phyloP scores from a whole-genome alignment of 306 rosid genomes.

The Begonia masoniana region DNA sequence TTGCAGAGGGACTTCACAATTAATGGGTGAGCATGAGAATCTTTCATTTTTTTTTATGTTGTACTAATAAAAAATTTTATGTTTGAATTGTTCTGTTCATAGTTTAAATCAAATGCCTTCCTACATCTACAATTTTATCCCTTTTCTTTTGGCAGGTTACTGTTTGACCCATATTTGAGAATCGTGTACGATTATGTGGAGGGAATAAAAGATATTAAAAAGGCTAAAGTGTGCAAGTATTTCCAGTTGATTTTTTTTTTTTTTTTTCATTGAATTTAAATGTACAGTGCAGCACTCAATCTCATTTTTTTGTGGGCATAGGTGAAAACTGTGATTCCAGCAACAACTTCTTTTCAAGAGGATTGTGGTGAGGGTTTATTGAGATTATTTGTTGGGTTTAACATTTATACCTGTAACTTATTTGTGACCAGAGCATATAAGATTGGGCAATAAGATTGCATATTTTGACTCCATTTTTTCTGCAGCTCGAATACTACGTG shows the following conservation, averaged over 20 bases:
- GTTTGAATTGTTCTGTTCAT: neutral
- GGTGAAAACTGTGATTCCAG: slow-evolving; percentile 71
- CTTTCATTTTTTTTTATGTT: slow-evolving; percentile 15
- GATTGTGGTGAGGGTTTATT: slow-evolving; percentile 60
- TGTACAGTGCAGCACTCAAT: too few relatives aligned
- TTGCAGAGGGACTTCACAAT: slow-evolving; percentile 76
- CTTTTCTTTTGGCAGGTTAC: slow-evolving; percentile 44
- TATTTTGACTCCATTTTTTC: slow-evolving; percentile 11
- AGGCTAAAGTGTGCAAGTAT: slow-evolving; percentile 52
- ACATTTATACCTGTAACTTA: neutral
- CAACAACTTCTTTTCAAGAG: slow-evolving; percentile 62
- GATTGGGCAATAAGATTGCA: neutral
- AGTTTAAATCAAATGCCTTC: neutral
- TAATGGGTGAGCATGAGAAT: slow-evolving; percentile 51
- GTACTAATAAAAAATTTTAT: neutral
- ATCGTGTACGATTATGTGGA: slow-evolving; percentile 70
- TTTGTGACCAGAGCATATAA: neutral
- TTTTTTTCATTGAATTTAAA: too few relatives aligned
- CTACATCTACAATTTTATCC: slow-evolving; percentile 8
- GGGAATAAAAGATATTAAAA: slow-evolving; percentile 65
- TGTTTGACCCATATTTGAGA: slow-evolving; percentile 64
- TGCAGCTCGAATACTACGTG: slow-evolving; percentile 90
- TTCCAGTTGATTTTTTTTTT: slow-evolving; percentile 7
- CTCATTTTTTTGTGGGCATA: slow-evolving; percentile 27
- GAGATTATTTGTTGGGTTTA: slow-evolving; percentile 7